These are phyloP conservation scores for Drechmeria coniospora DNA, from an alignment of 2,329 filamentous ascomycete species.

Conservation along the genomic window DNA sequence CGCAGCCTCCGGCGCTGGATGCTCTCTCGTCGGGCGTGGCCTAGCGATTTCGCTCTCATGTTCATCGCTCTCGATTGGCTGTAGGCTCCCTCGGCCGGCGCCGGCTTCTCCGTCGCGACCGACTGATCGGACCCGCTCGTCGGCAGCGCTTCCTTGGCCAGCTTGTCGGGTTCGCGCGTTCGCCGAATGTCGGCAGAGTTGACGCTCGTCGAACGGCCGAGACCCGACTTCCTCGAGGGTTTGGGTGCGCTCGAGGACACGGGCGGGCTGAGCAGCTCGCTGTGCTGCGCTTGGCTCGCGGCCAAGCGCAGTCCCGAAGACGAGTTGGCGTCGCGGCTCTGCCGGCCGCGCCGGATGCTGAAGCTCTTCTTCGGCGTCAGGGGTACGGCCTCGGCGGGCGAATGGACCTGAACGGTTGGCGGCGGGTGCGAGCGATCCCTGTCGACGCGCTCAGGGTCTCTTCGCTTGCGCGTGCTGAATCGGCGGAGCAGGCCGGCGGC, in stretches of 20 bases:
- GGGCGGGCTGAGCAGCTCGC: constrained; percentile 64
- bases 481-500: constrained; percentile 72
- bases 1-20: constrained; percentile 72
- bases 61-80: constrained; percentile 44
- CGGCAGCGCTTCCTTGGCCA: constrained; percentile 48
- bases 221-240: constrained; percentile 45
- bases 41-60: constrained; percentile 69
- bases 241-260: constrained; percentile 39
- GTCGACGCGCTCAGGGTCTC: constrained; percentile 47
- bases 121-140: constrained; percentile 73
- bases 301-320: constrained; percentile 34
- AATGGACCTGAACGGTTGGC: constrained; percentile 62
- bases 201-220: constrained; percentile 81
- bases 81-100: constrained; percentile 34
- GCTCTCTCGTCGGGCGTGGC: constrained; percentile 78
- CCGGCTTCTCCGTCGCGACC: constrained; percentile 35
- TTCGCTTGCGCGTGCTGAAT: constrained; percentile 74
- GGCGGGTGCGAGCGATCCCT: constrained; percentile 57
- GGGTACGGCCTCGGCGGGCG: constrained; percentile 47
- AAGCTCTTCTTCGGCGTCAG: constrained; percentile 69
- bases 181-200: constrained; percentile 72
- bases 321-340: constrained; percentile 34
- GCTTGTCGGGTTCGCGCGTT: constrained; percentile 28
- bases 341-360: constrained; percentile 52
- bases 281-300: constrained; percentile 56